These are phyloP conservation scores for Antrodiella citrinella DNA, from an alignment of 768 basidiomycete genomes.

Conservation along the genomic window DNA sequence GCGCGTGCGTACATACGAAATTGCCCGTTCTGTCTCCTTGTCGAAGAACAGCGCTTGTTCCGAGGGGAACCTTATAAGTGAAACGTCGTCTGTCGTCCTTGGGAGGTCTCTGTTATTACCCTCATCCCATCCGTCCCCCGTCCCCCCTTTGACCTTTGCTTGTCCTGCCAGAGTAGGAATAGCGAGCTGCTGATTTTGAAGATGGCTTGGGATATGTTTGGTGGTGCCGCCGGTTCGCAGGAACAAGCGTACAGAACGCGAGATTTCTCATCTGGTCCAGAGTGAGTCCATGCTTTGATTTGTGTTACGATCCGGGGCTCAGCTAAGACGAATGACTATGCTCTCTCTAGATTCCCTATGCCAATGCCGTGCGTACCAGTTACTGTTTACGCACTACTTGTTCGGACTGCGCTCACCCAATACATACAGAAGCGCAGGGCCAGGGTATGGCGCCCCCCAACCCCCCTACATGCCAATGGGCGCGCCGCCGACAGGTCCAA, in stretches of 20 bases:
- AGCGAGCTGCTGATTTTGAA: too few species aligned
- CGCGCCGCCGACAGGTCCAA: background rate
- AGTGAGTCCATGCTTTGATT: background rate
- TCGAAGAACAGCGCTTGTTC: background rate
- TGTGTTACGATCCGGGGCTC: too few species aligned
- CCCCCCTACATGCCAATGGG: slow-evolving; percentile 8
- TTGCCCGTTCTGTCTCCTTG: background rate
- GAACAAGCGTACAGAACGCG: background rate
- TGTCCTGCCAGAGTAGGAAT: too few species aligned
- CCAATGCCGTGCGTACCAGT: background rate
- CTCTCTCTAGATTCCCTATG: background rate
- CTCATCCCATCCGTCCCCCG: background rate
- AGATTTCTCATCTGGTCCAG: background rate
- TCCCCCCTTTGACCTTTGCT: background rate
- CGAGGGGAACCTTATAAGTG: background rate
- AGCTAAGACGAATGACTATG: too few species aligned
- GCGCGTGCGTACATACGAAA: background rate
- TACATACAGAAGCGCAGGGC: too few species aligned
- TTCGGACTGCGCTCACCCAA: background rate
- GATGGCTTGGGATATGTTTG: background rate
- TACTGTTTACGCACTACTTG: background rate
- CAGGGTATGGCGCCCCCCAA: too few species aligned
- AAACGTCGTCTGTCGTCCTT: background rate
- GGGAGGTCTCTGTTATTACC: background rate
- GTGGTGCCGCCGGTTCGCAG: background rate